Evolutionary conservation across 805 yeast species (phyloP), one percentile per base, ranked within the genome.

Genomic region (Jamesozyma jinghongensis): DNA sequence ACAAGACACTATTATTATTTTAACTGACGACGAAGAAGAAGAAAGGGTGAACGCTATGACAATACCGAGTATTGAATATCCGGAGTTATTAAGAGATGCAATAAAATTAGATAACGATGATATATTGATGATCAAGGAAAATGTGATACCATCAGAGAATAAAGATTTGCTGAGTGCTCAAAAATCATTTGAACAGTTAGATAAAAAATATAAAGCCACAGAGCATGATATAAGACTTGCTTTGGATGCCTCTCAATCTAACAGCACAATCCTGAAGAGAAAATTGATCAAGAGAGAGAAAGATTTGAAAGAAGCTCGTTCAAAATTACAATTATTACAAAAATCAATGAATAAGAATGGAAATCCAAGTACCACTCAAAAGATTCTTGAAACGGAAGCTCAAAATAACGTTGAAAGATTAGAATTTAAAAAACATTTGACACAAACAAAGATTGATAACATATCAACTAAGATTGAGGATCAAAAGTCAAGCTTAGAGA

Each of bases 261-360:
- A 45, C 17, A 44, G 40, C 33, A 38, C 41, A n/a, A 52, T 59
- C 5, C 29, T 59, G 26, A 45, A 45, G 14, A 48, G 46, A 31
- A 57, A 56, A 38, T 37, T 55, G 17, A 40, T 22, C 4, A 54
- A 46, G 32, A 48, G 63, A 34, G 59, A 57, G 29, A 37, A 45
- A 18, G 51, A 42, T 10, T 45, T 56, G 4, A 31, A 30, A 1
- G 51, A 49, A 5, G 50, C 53, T 1, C 14, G 19, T 3, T 14
- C 40, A 11, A 47, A 42, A 34, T 20, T 39, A 8, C 13, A 17
- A 13, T 29, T 40, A n/a, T 28, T 25, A 42, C 43, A 34, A 42
- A 35, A 46, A 47, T 19, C 41, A 34, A 34, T 29, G 32, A 13
- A 22, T 42, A 10, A 38, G 43, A 18, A 16, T 31, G 12, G 40